Base-by-base conservation (phyloP, 352 stramenopile genomes). In the Globisporangium sylvaticum region DNA sequence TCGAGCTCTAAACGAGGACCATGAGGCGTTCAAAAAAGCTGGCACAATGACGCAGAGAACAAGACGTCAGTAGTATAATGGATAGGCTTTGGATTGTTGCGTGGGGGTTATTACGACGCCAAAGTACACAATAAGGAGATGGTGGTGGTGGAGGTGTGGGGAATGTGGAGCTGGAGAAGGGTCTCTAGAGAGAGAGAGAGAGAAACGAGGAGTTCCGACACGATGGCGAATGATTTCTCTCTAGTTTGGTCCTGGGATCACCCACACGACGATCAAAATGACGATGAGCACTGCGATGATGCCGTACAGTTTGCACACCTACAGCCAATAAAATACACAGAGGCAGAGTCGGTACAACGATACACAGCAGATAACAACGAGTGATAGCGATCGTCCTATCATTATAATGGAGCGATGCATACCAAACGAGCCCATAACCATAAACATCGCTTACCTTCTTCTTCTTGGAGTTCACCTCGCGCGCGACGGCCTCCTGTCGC, bases 241-340 rank as follows among this genome's bases (percentile, higher is more conserved):
- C 39, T 46, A 46, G 4, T 46, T 59, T 39, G 72, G 60, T 48
- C 62, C 69, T n/a, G 73, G 75, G 58, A 89, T 79, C n/a, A 85
- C 59, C 44, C 79, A 83, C 39, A 90, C 70, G 57, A 87, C 66
- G 69, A 90, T 78, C 29, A 91, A 68, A 62, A 89, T 83, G 14
- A 84, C 75, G 56, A 92, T 67, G 5, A 92, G 73, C 53, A 89
- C 25, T 1, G 79, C 82, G 60, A 95, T 91, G 32, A 88, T 62
- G 22, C 71, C 76, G 72, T 94, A 93, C 60, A 93, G 71, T 69
- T 89, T 89, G 74, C 83, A 95, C 4, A 66, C 69, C 78, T 89
- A 60, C 24, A 46, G 1, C 5, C 22, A 37, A 39, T 20, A 29
- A 12, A 57, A 46, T 2, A 65, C 9, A 8, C 20, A 57, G 12